Percentiles rank a stretch among this genome's conserved stretches.
Evolutionary conservation across 148 eudicot genomes (phyloP).

Genomic region (Camellia lanceoleosa): DNA sequence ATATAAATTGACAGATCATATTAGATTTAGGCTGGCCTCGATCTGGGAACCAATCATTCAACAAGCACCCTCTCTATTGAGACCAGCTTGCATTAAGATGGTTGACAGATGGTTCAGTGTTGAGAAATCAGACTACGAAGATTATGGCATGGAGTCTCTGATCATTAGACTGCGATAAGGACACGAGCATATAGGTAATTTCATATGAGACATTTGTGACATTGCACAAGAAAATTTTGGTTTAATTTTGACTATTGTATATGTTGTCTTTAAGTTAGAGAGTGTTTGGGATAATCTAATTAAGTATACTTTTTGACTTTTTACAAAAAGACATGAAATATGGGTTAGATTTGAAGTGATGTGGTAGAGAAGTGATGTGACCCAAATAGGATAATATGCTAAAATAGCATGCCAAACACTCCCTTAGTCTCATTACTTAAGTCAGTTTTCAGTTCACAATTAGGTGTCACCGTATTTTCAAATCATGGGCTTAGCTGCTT

Average conservation of each 20-base stretch:
- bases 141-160: not conserved
- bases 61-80: not conserved
- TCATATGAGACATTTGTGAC: not conserved
- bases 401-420: no score
- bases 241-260: not conserved
- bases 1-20: not conserved
- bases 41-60: not conserved
- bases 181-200: not conserved
- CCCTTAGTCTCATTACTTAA: not conserved
- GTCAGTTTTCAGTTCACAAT: not conserved
- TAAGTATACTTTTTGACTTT: no score
- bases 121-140: not conserved
- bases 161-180: not conserved
- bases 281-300: no score
- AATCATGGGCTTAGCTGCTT: not conserved
- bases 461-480: not conserved
- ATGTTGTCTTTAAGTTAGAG: not conserved
- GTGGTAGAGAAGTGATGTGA: no score
- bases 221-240: not conserved
- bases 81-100: not conserved
- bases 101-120: not conserved
- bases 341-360: no score
- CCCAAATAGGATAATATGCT: no score
- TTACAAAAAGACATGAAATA: no score
- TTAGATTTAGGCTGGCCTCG: not conserved